Base-by-base conservation (phyloP, 2,329 filamentous ascomycete species). In the Fusarium virguliforme region DNA sequence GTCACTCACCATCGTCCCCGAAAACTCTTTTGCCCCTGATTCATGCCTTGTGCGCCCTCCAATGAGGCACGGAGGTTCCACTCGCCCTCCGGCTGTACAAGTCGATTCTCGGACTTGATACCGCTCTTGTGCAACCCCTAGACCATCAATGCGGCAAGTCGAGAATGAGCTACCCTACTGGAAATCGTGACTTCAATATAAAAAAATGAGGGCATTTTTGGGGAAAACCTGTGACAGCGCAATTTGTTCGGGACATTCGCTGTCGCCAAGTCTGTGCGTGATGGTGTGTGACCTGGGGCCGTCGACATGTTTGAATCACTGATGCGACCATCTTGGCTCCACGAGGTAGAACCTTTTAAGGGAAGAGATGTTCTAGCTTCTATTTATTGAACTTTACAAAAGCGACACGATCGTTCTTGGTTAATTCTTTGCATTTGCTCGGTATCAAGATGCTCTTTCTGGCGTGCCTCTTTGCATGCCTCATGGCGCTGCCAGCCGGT, bases 401-500 rank as follows among this genome's bases (percentile, higher is more conserved):
- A 55, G n/a, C 28, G 32, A 26, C 51, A 37, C 8, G 13, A 53
- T n/a, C 32, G 18, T 38, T 35, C 6, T 8, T n/a, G 30, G 30
- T 55, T 55, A 37, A 8, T 34, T 22, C 40, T 26, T 41, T 13
- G 8, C 34, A 18, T 24, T 6, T 38, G 10, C 30, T 43, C 43
- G 26, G 13, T 58, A 26, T 51, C 41, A 24, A 26, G 24, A 68
- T 68, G 65, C 34, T 68, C 4, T 26, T 59, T 18, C 64, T 48
- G 28, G 32, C 22, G 22, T n/a, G 61, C 50, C 18, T 71, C 15
- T 10, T 65, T 22, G 67, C 50, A 28, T 64, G 60, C 41, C 43
- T 71, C 10, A 30, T 50, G 57, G 54, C 54, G 46, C 37, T 71
- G 18, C 58, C 60, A n/a, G n/a, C 38, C 12, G 64, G 32, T 55